Percentiles rank a stretch among this genome's conserved stretches.
Conservation (phyloP, 495 filamentous ascomycete species). For the Viridothelium virens region DNA sequence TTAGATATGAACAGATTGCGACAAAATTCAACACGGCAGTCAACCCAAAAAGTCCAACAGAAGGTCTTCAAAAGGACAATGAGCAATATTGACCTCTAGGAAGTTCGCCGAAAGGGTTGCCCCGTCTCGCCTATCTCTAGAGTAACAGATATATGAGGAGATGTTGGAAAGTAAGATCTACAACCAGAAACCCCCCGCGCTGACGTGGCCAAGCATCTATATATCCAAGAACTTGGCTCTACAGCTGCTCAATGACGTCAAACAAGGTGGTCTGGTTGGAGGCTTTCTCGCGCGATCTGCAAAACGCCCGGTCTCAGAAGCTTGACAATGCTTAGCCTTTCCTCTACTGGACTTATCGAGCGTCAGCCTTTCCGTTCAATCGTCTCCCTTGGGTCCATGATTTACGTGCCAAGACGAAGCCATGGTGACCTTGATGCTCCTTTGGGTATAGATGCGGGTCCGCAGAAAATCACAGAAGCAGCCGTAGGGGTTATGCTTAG, state of each 20-base stretch:
- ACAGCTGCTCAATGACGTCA: constrained; percentile 12
- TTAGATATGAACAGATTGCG: not conserved
- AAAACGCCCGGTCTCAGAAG: not conserved
- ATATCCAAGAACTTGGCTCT: not conserved
- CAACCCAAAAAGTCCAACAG: not conserved
- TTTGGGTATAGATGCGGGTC: not conserved
- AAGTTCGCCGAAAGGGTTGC: not conserved
- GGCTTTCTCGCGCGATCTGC: constrained; percentile 1
- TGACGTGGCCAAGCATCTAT: not conserved
- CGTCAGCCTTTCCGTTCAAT: constrained; percentile 1
- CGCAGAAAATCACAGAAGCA: not conserved
- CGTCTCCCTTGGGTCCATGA: not conserved
- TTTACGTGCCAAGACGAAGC: constrained; percentile 1
- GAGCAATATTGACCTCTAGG: not conserved
- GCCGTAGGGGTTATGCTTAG: not conserved
- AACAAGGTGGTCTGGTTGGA: not conserved
- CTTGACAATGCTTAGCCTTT: not conserved
- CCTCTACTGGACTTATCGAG: not conserved
- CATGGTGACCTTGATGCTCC: not conserved
- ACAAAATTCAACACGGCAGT: not conserved
- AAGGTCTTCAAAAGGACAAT: not conserved
- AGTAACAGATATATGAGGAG: not conserved
- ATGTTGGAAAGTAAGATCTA: constrained; percentile 6
- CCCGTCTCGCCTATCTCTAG: not conserved
- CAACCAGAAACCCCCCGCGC: not conserved